Evolutionary conservation across 116 monocot genomes (phyloP), one percentile per base, ranked within the genome.

Genomic region (Papilionanthe hybrid): DNA sequence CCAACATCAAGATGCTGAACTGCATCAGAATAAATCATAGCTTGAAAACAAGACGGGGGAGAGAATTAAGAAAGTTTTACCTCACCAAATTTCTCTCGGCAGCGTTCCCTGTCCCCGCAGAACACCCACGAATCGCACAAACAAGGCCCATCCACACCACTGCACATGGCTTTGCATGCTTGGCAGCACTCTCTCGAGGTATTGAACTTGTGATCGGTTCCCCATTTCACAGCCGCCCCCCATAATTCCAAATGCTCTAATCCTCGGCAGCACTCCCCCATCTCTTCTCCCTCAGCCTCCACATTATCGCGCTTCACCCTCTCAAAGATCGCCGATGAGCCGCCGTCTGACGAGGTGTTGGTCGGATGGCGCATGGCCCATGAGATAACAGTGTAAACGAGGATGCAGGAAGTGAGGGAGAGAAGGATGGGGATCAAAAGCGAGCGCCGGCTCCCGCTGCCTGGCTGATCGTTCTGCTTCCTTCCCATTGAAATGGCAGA

Each of bases 51-150:
- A 13, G 13, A 77, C 43, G 7, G 9, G 22, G 32, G 13, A 77
- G 5, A 41, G 13, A 86, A 79, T 10, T 7, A 75, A 57, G 7
- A 71, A 25, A 4, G 48, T 65, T 53, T 32, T 4, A 98, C 98
- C 93, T 99, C 93, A 8, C 99, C 99, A 49, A 93, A 95, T 79
- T 89, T 95, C n/a, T 90, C 86, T 81, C 86, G 81, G 82, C 99
- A 95, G 9, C 81, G 80, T 27, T 84, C 82, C 63, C 83, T 57
- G 72, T 99, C 92, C 10, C 99, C 99, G 45, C 99, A 99, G 82
- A 95, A 99, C 20, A 99, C 99, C 99, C 99, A 99, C 8, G 95
- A 90, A 84, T 99, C 84, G 75, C 99, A 99, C 25, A 87, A 84
- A 72, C 95, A 95, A 41, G 88, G 87, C 29, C 89, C 91, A 22